Evolutionary conservation across 805 yeast genomes (phyloP), one percentile per base, ranked within the genome.

Genomic region (Aciculoconidium aculeatum): DNA sequence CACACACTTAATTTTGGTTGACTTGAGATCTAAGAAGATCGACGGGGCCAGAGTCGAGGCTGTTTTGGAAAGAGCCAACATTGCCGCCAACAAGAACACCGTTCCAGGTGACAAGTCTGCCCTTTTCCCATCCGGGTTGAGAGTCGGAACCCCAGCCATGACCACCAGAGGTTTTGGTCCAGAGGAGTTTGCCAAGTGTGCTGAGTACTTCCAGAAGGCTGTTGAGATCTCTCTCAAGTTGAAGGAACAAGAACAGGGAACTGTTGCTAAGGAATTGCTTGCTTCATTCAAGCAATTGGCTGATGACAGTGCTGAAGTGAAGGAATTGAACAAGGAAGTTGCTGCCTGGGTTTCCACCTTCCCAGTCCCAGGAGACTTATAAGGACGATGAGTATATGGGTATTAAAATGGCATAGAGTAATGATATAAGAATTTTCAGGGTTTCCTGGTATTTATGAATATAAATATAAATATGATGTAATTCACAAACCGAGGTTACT

Each of bases 71-170:
- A 78, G 81, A 55, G 77, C 84, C 50, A 88, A 90, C 74, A 86
- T 92, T 55, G 96, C 97, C 23, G 76, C 87, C 47, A 92, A 92
- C 77, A 92, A 92, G 69, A 92, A 92, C 76, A 80, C 98, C 26
- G 86, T 90, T 42, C 97, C 98, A 40, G 96, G 96, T 55, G 98
- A 90, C 67, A 85, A 82, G 64, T 82, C 94, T 25, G 97, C 97
- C 31, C 72, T 90, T 41, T 90, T 87, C 41, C 97, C 98, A 56
- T 90, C 94, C 49, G 98, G 98, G 58, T 77, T 90, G 42, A 83
- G 98, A 68, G 81, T 90, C 39, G 98, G 98, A 53, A 83, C 98
- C 29, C 98, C 98, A 43, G 96, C 96, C 34, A 90, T 90, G 97
- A 77, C 96, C 41, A 85, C 96, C 36, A 85, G 98, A 69, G 98